These are phyloP conservation scores for Picea abies DNA, from an alignment of 83 land plant genomes.

Conservation along the genomic window DNA sequence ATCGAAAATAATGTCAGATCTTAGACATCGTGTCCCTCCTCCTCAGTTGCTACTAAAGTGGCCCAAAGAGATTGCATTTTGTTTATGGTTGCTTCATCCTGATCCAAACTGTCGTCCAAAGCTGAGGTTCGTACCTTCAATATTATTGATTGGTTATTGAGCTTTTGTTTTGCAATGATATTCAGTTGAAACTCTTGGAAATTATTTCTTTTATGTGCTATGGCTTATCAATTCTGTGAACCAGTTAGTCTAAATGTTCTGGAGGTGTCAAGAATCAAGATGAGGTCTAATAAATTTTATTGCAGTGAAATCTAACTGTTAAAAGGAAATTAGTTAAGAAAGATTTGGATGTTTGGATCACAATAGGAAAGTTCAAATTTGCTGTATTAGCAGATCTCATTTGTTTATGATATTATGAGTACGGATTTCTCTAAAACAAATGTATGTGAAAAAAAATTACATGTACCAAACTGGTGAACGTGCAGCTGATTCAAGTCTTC, in stretches of 20 bases:
- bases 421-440: neutral
- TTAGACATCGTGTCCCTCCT: conserved; percentile 35
- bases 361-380: neutral
- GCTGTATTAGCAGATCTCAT: neutral
- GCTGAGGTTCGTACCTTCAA: conserved; percentile 24
- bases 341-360: neutral
- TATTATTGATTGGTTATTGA: neutral
- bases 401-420: neutral
- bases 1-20: conserved; percentile 35
- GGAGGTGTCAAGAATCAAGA: no score
- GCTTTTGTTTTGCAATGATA: neutral
- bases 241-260: no score
- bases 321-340: neutral
- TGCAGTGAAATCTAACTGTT: neutral
- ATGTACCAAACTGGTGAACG: neutral
- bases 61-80: conserved; percentile 36
- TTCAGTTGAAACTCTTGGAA: neutral
- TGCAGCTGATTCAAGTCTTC: neutral
- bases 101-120: conserved; percentile 30
- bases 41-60: conserved; percentile 24
- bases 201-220: no score
- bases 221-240: no score
- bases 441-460: neutral
- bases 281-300: neutral
- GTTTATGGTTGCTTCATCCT: conserved; percentile 39